Conservation (phyloP, 202 grass and related monocot genomes). For the Elaeis oleifera region DNA sequence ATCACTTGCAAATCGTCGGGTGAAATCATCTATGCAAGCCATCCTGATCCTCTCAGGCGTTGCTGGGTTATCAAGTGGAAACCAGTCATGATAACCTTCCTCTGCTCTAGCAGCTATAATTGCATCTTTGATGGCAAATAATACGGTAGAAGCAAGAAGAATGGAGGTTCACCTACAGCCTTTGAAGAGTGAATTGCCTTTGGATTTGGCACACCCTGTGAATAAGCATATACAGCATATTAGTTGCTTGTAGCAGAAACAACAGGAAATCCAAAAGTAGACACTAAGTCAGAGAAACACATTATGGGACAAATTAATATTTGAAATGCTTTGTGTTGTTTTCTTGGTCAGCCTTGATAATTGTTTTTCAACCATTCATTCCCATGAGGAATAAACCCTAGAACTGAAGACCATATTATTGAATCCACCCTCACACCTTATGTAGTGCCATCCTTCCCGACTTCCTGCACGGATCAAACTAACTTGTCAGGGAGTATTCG, state of each 20-base stretch:
- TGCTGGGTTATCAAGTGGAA: conserved; percentile 70
- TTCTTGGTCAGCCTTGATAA: no score
- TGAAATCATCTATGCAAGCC: conserved; percentile 75
- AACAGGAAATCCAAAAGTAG: no score
- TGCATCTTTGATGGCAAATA: conserved; percentile 91
- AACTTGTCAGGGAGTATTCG: no score
- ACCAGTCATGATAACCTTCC: conserved; percentile 59
- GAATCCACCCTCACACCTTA: no score
- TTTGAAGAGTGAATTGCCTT: conserved; percentile 88
- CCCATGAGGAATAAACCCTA: no score
- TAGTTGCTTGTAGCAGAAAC: neutral
- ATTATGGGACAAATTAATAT: no score
- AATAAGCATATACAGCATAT: neutral
- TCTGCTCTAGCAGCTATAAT: conserved; percentile 53
- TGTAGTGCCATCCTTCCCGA: no score
- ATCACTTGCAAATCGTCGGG: conserved; percentile 49
- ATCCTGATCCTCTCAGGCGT: conserved; percentile 91
- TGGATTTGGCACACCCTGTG: conserved; percentile 63
- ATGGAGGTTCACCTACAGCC: conserved; percentile 94
- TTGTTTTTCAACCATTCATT: no score
- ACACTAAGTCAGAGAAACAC: no score
- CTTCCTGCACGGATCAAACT: no score
- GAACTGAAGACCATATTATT: no score
- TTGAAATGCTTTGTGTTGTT: no score
- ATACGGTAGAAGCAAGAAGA: conserved; percentile 57